A percentile compares a stretch with the other conserved stretches of the same genome.
phyloP scores from a whole-genome alignment of 352 stramenopile genomes.

The Paralagenidium karlingii region DNA sequence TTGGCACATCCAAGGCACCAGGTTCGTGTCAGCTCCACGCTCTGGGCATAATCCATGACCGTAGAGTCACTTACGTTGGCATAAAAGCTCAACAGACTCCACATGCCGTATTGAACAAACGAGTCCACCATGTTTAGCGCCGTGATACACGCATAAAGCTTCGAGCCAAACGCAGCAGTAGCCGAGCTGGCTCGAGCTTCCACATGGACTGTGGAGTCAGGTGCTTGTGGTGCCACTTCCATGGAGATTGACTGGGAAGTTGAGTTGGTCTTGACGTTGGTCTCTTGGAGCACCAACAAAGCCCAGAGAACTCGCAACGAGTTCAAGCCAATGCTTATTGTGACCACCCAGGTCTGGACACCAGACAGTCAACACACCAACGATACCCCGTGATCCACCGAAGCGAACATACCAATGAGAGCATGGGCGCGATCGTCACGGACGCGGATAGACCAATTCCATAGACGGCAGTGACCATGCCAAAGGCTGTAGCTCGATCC shows the following conservation, averaged over 20 bases:
- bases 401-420: constrained; percentile 20
- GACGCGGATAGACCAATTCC: constrained; percentile 38
- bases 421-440: constrained; percentile 36
- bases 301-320: constrained; percentile 35
- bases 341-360: constrained; percentile 42
- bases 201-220: no score
- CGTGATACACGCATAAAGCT: constrained; percentile 50
- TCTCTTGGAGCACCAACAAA: constrained; percentile 42
- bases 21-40: constrained; percentile 1
- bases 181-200: no score
- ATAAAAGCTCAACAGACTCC: constrained; percentile 57
- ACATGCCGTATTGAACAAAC: constrained; percentile 43
- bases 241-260: no score
- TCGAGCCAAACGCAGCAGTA: constrained; percentile 44
- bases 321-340: constrained; percentile 28
- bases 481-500: constrained; percentile 40
- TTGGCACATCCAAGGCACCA: not conserved
- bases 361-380: not conserved
- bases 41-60: not conserved
- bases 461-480: constrained; percentile 32
- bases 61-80: constrained; percentile 30
- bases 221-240: no score
- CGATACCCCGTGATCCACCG: no score
- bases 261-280: no score
- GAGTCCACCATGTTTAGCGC: constrained; percentile 50